Evolutionary conservation across 106 monocot species (phyloP).

Genomic region (Dioscorea zingiberensis): DNA sequence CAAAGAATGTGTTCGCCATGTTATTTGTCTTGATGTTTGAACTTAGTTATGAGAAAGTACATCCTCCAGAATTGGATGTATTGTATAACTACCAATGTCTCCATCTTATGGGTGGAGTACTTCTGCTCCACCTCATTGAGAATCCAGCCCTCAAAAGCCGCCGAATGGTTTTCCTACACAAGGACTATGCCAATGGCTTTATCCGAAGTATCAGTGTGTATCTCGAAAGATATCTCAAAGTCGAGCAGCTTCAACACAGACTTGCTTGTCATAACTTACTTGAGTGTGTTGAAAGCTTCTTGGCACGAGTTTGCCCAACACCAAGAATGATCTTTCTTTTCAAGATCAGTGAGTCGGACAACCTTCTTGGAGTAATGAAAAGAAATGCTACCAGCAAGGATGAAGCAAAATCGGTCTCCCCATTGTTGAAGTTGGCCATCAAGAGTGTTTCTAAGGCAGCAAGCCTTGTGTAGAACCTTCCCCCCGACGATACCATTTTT

Average conservation of each 20-base stretch:
- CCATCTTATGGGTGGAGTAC: background rate
- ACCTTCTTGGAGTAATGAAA: background rate
- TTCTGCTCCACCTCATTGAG: constrained; percentile 5
- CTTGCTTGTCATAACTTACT: background rate
- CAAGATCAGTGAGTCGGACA: too few species aligned
- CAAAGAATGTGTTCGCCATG: background rate
- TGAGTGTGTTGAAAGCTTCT: background rate
- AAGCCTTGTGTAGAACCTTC: too few species aligned
- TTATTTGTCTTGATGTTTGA: background rate
- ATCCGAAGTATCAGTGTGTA: background rate
- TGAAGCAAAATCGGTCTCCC: too few species aligned
- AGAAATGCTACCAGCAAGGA: too few species aligned
- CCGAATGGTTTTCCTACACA: background rate
- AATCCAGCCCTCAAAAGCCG: constrained; percentile 2
- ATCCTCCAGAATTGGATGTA: background rate
- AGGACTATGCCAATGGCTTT: background rate
- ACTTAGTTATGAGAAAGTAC: background rate
- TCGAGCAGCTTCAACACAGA: background rate
- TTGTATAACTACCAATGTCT: background rate
- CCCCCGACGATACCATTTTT: too few species aligned
- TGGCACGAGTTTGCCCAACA: too few species aligned
- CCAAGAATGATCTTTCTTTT: background rate
- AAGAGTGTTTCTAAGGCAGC: too few species aligned
- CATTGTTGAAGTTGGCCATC: too few species aligned
- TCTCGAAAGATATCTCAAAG: background rate